phyloP scores from a whole-genome alignment of 2,329 filamentous ascomycete genomes.

The Paecilomyces fulvus region DNA sequence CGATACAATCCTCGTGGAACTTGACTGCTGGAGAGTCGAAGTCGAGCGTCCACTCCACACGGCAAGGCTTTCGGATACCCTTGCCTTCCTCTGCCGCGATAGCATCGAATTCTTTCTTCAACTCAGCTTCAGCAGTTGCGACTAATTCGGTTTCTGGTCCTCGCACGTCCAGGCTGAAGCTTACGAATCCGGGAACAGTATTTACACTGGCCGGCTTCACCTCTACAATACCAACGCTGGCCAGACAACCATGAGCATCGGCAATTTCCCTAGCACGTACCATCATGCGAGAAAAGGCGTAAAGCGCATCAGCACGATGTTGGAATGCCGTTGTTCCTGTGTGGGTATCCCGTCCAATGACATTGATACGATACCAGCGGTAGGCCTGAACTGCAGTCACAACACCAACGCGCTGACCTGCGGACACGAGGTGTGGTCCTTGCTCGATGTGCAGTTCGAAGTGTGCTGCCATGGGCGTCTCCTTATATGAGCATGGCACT shows the following conservation, averaged over 20 bases:
- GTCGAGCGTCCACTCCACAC: slow-evolving; percentile 52
- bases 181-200: slow-evolving; percentile 61
- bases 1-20: slow-evolving; percentile 61
- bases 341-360: slow-evolving; percentile 61
- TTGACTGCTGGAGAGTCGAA: slow-evolving; percentile 52
- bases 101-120: slow-evolving; percentile 50
- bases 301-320: slow-evolving; percentile 59
- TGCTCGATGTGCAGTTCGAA: slow-evolving; percentile 85
- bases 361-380: slow-evolving; percentile 61
- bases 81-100: slow-evolving; percentile 53
- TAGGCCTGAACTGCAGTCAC: slow-evolving; percentile 69
- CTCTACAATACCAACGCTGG: slow-evolving; percentile 61
- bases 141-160: slow-evolving; percentile 50
- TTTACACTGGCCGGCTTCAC: slow-evolving; percentile 62
- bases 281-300: slow-evolving; percentile 61
- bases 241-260: slow-evolving; percentile 51
- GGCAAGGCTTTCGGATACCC: slow-evolving; percentile 43
- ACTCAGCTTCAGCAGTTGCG: slow-evolving; percentile 47
- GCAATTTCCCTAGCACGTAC: slow-evolving; percentile 57
- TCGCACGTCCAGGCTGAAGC: slow-evolving; percentile 58
- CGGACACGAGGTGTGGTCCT: slow-evolving; percentile 62
- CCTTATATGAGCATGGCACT: slow-evolving; percentile 47
- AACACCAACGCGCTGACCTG: slow-evolving; percentile 56
- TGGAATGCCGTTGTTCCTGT: slow-evolving; percentile 65
- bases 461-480: slow-evolving; percentile 62